A percentile compares a stretch with the other conserved stretches of the same genome.
Conservation (phyloP, 306 rosid genomes). For the Boehmeria nivea region DNA sequence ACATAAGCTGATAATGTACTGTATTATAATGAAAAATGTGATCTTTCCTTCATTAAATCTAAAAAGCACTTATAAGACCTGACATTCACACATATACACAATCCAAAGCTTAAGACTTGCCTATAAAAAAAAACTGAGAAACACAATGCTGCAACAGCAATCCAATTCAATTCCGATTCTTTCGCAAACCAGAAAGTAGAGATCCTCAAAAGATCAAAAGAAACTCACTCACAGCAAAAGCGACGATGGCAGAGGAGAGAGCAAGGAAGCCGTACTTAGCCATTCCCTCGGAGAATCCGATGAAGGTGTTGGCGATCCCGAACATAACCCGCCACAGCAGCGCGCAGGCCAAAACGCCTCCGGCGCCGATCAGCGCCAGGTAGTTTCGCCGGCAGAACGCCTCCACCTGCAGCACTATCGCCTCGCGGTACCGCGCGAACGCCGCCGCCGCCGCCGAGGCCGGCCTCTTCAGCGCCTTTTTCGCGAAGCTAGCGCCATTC, state of each 20-base stretch:
- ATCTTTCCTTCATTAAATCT: too few relatives aligned
- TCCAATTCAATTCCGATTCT: too few relatives aligned
- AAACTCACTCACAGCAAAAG: slow-evolving; percentile 55
- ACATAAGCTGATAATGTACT: too few relatives aligned
- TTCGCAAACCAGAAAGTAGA: neutral
- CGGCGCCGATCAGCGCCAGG: slow-evolving; percentile 57
- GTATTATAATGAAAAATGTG: too few relatives aligned
- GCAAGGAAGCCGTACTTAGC: slow-evolving; percentile 97
- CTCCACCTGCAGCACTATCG: slow-evolving; percentile 77
- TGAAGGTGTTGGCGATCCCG: slow-evolving; percentile 66
- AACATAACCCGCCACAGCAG: slow-evolving; percentile 72
- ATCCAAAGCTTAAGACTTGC: too few relatives aligned
- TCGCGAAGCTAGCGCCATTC: slow-evolving; percentile 27
- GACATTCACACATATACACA: too few relatives aligned
- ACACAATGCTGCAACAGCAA: too few relatives aligned
- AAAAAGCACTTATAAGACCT: too few relatives aligned
- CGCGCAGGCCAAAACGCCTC: slow-evolving; percentile 56
- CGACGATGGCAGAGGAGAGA: slow-evolving; percentile 83
- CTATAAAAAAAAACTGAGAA: too few relatives aligned
- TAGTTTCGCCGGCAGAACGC: slow-evolving; percentile 69
- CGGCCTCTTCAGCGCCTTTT: slow-evolving; percentile 52
- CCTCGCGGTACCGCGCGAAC: slow-evolving; percentile 66
- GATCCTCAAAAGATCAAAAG: too few relatives aligned
- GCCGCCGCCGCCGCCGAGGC: slow-evolving; percentile 42
- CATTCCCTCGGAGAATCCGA: slow-evolving; percentile 78